Evolutionary conservation across 2,329 filamentous ascomycete genomes (phyloP).

Genomic region (Xylaria sp.): DNA sequence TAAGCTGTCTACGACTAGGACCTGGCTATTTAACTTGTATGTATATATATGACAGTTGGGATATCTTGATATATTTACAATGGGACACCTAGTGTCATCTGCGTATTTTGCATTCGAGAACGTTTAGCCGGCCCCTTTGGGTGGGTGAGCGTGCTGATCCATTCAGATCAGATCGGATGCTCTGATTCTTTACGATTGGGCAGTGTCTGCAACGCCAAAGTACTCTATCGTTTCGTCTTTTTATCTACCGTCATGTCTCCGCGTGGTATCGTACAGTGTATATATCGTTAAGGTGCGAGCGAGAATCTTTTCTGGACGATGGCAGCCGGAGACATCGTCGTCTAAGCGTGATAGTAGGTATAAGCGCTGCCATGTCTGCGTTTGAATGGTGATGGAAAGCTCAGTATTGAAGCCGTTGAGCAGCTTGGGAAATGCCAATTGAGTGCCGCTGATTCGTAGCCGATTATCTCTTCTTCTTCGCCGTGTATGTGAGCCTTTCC

Average conservation of each 20-base stretch:
- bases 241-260: no score
- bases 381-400: background rate
- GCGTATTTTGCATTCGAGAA: background rate
- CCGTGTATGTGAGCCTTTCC: conserved; percentile 67
- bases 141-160: no score
- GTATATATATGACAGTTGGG: conserved; percentile 7
- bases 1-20: no score
- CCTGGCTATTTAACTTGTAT: background rate
- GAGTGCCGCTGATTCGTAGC: background rate
- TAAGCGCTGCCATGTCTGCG: background rate
- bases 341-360: background rate
- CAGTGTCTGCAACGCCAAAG: conserved; percentile 11
- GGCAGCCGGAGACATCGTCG: background rate
- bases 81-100: conserved; percentile 7
- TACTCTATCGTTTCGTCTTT: background rate
- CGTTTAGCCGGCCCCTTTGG: no score
- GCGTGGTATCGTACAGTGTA: conserved; percentile 11
- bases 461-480: conserved; percentile 53
- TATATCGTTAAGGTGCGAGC: background rate
- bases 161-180: background rate
- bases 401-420: background rate
- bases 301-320: background rate
- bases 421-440: background rate
- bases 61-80: conserved; percentile 17
- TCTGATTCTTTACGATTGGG: background rate